phyloP scores from a whole-genome alignment of 78 protist genomes.

The Polysphondylium violaceum region DNA sequence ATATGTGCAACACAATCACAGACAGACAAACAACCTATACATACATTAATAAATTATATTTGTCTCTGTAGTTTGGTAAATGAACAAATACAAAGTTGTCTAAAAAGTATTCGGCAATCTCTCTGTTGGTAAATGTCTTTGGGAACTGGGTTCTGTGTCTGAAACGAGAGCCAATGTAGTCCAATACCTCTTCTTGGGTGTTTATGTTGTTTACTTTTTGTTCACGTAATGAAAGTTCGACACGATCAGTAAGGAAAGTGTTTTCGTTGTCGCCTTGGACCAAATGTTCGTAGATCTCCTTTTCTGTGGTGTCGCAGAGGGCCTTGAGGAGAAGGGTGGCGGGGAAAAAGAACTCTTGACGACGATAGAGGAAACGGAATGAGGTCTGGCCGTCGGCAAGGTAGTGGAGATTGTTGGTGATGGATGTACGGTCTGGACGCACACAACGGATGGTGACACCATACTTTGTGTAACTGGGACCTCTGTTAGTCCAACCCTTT shows the following conservation, averaged over 20 bases:
- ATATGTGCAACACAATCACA: no score
- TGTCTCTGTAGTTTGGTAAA: conserved; percentile 82
- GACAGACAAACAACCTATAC: conserved; percentile 16
- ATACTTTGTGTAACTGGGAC: conserved; percentile 89
- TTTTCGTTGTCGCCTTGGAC: conserved; percentile 63
- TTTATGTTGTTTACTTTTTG: conserved; percentile 30
- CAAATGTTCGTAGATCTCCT: conserved; percentile 85
- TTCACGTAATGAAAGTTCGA: conserved; percentile 85
- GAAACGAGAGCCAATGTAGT: conserved; percentile 85
- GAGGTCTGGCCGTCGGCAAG: conserved; percentile 86
- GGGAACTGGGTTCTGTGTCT: conserved; percentile 37
- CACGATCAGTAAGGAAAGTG: conserved; percentile 83
- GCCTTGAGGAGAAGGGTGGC: conserved; percentile 87
- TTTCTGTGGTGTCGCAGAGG: conserved; percentile 82
- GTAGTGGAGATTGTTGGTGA: conserved; percentile 92
- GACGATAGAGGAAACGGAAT: conserved; percentile 82
- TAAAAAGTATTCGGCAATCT: conserved; percentile 84
- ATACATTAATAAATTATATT: conserved; percentile 89
- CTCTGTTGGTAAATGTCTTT: conserved; percentile 22
- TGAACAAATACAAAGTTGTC: conserved; percentile 88
- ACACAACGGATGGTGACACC: conserved; percentile 93
- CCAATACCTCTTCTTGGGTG: conserved; percentile 69
- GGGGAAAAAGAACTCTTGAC: conserved; percentile 94
- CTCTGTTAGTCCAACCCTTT: conserved; percentile 87
- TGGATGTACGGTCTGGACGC: conserved; percentile 88